Percentiles rank a stretch among this genome's conserved stretches.
These are phyloP conservation scores for Glycine tomentella DNA, from an alignment of 306 rosid genomes.

Conservation along the genomic window DNA sequence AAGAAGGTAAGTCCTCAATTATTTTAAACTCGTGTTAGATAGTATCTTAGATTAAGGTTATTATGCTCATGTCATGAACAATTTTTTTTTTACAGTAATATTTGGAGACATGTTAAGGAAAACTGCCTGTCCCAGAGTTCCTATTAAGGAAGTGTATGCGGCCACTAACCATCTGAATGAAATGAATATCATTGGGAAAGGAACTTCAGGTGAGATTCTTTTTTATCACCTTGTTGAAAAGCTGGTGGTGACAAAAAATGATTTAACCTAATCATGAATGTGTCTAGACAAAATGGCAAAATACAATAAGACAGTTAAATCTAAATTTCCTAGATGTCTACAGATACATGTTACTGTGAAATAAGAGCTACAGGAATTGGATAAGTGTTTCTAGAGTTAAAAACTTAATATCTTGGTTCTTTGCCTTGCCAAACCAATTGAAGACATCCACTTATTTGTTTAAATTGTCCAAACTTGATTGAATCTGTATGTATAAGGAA, in stretches of 20 bases:
- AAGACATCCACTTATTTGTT: constrained; percentile 1
- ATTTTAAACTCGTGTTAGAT: neutral
- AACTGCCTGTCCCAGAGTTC: no score
- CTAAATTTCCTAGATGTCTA: no score
- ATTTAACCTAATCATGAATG: no score
- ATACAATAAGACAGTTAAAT: no score
- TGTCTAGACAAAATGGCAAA: no score
- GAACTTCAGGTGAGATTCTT: no score
- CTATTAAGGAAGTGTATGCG: no score
- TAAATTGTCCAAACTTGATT: constrained; percentile 13
- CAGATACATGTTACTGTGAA: no score
- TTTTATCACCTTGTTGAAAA: no score
- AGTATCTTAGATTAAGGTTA: constrained; percentile 15
- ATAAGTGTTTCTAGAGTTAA: constrained; percentile 4
- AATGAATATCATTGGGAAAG: no score
- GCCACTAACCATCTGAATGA: no score
- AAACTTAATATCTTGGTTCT: neutral
- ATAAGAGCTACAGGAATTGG: neutral
- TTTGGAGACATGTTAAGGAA: constrained; percentile 46
- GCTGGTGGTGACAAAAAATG: no score
- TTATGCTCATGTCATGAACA: constrained; percentile 1
- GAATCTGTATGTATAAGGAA: neutral
- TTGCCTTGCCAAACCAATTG: neutral
- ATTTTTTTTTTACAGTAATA: constrained; percentile 32
- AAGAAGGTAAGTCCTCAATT: constrained; percentile 42